Evolutionary conservation across 2,329 filamentous ascomycete genomes (phyloP).

Genomic region (Botrytis sinoallii): DNA sequence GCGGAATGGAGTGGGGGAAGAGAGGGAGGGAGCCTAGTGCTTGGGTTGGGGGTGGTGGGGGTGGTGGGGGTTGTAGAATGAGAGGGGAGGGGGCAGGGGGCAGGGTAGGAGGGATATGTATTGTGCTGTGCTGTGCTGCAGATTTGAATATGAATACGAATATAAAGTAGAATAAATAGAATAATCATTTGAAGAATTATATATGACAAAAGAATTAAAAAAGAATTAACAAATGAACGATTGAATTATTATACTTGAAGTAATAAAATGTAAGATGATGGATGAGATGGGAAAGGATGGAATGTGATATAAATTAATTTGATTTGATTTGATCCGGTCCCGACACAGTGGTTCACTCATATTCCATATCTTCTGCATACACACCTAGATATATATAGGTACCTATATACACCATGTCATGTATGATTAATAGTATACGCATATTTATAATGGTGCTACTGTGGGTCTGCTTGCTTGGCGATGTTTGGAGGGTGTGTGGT

Average conservation of each 20-base stretch:
- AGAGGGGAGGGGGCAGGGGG: background rate
- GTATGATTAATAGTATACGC: background rate
- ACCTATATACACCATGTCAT: background rate
- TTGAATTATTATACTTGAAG: too few species aligned
- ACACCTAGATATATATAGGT: too few species aligned
- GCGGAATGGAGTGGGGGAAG: background rate
- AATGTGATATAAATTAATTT: too few species aligned
- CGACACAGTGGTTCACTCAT: background rate
- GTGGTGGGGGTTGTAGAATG: background rate
- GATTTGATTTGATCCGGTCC: background rate
- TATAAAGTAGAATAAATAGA: background rate
- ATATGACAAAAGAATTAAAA: too few species aligned
- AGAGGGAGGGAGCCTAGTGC: background rate
- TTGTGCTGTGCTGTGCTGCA: background rate
- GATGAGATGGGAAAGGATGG: too few species aligned
- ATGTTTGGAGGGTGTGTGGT: too few species aligned
- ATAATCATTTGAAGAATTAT: too few species aligned
- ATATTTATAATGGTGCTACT: background rate
- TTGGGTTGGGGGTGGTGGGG: background rate
- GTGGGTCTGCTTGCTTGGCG: too few species aligned
- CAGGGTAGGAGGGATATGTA: background rate
- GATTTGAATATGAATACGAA: background rate
- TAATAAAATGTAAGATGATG: too few species aligned
- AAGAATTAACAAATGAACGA: background rate
- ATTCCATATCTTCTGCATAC: background rate